Base-by-base conservation (phyloP, 768 basidiomycete genomes). In the Agaricus subrufescens region DNA sequence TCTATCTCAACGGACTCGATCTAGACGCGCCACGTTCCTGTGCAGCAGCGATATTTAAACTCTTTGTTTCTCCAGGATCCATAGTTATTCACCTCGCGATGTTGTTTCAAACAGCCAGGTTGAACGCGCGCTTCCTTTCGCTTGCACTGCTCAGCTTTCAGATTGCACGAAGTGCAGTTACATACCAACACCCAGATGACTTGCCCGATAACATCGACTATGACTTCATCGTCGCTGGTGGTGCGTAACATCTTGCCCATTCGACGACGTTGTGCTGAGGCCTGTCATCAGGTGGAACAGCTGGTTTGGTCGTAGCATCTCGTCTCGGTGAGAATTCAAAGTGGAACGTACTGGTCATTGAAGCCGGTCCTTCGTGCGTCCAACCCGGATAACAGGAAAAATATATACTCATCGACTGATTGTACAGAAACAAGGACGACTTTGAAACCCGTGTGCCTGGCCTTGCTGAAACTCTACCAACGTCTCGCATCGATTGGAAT, bases 401-500 rank as follows among this genome's bases (percentile, higher is more conserved):
- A 7, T 19, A 7, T 23, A 23, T 23, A 23, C 7, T 46, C 8
- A 25, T 15, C 5, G 9, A 23, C 15, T 23, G 3, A 25, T 46
- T 23, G 15, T 26, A 26, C 19, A 55, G 54, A 15, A 48, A 55
- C 15, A 29, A 42, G 7, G 42, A 44, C 12, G 37, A 57, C 25
- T 52, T 53, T 15, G 47, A 19, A 14, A 56, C 43, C 26, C 46
- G 30, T 10, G 26, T 19, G 29, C 51, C 45, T n/a, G 46, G 44
- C 3, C 43, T 52, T n/a, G 31, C 19, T 5, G 38, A 23, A 11
- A 19, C 34, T 11, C 23, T 46, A 3, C 42, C 51, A 39, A 47
- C 44, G 8, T 56, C 58, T 4, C 53, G 25, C 6, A 55, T 54
- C 8, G 60, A 61, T 46, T 61, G 60, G 60, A 61, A 61, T 42